These are phyloP conservation scores for Pseudopyrenochaeta lycopersici DNA, from an alignment of 2,329 filamentous ascomycete genomes.

Conservation along the genomic window DNA sequence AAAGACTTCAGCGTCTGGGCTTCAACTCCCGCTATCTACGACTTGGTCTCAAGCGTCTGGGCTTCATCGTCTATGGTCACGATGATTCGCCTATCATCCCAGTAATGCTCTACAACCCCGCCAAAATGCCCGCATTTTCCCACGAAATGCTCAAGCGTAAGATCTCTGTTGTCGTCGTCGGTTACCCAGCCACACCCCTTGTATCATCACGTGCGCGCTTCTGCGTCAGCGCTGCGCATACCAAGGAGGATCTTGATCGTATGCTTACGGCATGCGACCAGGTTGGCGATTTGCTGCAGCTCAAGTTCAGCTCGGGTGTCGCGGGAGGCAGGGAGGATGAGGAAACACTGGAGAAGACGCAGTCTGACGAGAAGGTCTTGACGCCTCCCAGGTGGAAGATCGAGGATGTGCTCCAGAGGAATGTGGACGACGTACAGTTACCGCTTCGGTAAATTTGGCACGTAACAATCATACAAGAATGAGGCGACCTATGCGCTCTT, in stretches of 20 bases:
- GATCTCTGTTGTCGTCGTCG: slow-evolving; percentile 96
- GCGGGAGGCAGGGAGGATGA: slow-evolving; percentile 85
- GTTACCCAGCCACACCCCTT: slow-evolving; percentile 94
- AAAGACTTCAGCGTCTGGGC: slow-evolving; percentile 91
- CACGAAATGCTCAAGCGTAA: slow-evolving; percentile 98
- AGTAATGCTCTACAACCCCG: slow-evolving; percentile 94
- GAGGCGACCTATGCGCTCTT: background rate
- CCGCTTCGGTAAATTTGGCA: slow-evolving; percentile 66
- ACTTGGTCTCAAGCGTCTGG: slow-evolving; percentile 93
- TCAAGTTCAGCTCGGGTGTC: slow-evolving; percentile 97
- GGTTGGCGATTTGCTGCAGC: slow-evolving; percentile 87
- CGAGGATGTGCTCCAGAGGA: slow-evolving; percentile 76
- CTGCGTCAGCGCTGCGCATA: slow-evolving; percentile 95
- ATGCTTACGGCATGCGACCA: slow-evolving; percentile 90
- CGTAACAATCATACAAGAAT: background rate
- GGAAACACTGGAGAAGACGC: slow-evolving; percentile 71
- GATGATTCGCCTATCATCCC: slow-evolving; percentile 98
- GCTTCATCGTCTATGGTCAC: slow-evolving; percentile 95
- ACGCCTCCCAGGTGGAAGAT: slow-evolving; percentile 80
- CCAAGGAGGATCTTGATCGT: slow-evolving; percentile 96
- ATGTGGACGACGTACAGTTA: slow-evolving; percentile 78
- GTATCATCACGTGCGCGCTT: slow-evolving; percentile 95
- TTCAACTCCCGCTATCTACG: slow-evolving; percentile 99
- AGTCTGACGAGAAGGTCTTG: slow-evolving; percentile 61
- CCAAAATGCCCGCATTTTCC: slow-evolving; percentile 97